phyloP scores from a whole-genome alignment of 2,329 filamentous ascomycete genomes.

The Seiridium cupressi region DNA sequence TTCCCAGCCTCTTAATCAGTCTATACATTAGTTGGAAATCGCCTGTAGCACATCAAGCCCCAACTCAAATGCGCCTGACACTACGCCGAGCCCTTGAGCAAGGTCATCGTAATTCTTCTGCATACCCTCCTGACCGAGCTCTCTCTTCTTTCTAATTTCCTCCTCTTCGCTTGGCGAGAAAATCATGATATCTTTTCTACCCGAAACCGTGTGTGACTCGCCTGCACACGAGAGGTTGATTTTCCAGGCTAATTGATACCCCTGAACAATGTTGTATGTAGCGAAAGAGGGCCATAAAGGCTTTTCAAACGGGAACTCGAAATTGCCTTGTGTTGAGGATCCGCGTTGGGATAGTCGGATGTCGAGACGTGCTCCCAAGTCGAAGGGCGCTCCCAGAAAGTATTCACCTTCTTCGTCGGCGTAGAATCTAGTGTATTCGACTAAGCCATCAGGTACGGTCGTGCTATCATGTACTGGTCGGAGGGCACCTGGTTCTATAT shows the following conservation, averaged over 20 bases:
- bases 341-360: slow-evolving; percentile 1
- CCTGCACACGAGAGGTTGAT: slow-evolving; percentile 5
- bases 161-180: slow-evolving; percentile 6
- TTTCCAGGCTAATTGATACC: slow-evolving; percentile 7
- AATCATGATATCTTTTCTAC: background rate
- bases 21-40: background rate
- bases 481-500: background rate
- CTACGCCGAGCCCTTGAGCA: background rate
- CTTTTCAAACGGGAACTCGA: background rate
- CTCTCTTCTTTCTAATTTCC: background rate
- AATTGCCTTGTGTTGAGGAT: background rate
- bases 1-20: background rate
- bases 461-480: background rate
- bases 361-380: slow-evolving; percentile 4
- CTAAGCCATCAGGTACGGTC: background rate
- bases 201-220: background rate
- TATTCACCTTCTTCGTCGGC: background rate
- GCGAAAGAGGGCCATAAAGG: slow-evolving; percentile 4
- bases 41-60: background rate
- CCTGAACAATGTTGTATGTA: slow-evolving; percentile 8
- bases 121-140: slow-evolving; percentile 1
- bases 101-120: slow-evolving; percentile 6
- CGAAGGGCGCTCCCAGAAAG: slow-evolving; percentile 1
- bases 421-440: background rate
- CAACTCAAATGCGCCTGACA: background rate